Percentiles rank a stretch among this genome's conserved stretches.
Evolutionary conservation across 257 asterid genomes (phyloP).

Genomic region (Lithospermum erythrorhizon): DNA sequence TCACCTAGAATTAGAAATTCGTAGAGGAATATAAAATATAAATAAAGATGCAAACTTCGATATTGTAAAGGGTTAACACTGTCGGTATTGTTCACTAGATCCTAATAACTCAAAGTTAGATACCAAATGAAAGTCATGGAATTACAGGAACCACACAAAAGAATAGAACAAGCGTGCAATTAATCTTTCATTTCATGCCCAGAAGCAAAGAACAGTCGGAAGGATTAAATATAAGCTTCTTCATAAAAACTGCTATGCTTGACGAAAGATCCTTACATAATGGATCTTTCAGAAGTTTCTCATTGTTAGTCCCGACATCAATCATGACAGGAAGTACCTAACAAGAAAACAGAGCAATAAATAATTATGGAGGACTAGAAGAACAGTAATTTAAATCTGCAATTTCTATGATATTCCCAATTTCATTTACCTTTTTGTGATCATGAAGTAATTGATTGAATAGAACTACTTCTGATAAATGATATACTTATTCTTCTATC

Average conservation of each 20-base stretch:
- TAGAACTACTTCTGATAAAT: too few relatives aligned
- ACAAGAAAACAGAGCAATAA: constrained; percentile 1
- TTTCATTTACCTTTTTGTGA: too few relatives aligned
- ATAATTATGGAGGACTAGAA: neutral
- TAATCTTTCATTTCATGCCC: neutral
- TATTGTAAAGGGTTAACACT: too few relatives aligned
- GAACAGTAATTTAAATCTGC: neutral
- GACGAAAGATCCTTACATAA: constrained; percentile 50
- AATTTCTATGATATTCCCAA: too few relatives aligned
- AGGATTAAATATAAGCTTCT: neutral
- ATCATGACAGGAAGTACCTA: constrained; percentile 98
- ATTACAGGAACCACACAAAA: neutral
- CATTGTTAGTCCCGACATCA: constrained; percentile 98
- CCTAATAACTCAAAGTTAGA: neutral
- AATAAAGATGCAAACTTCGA: neutral
- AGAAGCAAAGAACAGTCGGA: neutral
- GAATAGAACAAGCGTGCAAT: neutral
- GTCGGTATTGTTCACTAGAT: neutral
- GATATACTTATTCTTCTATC: neutral
- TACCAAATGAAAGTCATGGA: neutral
- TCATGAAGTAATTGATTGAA: too few relatives aligned
- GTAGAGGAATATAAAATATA: too few relatives aligned
- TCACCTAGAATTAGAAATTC: neutral
- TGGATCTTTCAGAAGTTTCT: constrained; percentile 81
- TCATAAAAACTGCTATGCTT: neutral